Evolutionary conservation across 805 yeast species (phyloP).

Genomic region (Ogataea polymorpha): DNA sequence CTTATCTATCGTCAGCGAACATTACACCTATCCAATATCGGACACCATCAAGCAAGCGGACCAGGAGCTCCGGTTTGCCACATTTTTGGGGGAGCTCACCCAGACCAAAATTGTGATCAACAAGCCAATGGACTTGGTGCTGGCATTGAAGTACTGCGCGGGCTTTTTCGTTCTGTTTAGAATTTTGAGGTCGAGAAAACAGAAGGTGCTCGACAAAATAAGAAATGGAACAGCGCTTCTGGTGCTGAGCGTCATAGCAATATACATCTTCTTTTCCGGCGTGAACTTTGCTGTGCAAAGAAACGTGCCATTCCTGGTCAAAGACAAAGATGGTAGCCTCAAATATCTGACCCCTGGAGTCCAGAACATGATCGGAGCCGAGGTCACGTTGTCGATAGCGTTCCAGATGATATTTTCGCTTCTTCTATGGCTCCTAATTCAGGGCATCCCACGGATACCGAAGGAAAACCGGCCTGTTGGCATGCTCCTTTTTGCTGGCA

Average conservation of each 20-base stretch:
- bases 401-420: slow-evolving; percentile 48
- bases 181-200: slow-evolving; percentile 43
- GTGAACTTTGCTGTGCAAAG: slow-evolving; percentile 60
- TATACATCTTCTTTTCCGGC: slow-evolving; percentile 54
- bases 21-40: slow-evolving; percentile 23
- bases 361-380: slow-evolving; percentile 70
- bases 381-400: slow-evolving; percentile 49
- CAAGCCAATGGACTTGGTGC: slow-evolving; percentile 39
- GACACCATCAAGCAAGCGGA: slow-evolving; percentile 33
- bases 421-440: slow-evolving; percentile 39
- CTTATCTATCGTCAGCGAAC: slow-evolving; percentile 23
- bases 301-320: slow-evolving; percentile 60
- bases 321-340: slow-evolving; percentile 46
- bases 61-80: slow-evolving; percentile 47
- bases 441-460: slow-evolving; percentile 9
- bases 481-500: slow-evolving; percentile 27
- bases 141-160: slow-evolving; percentile 45
- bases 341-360: slow-evolving; percentile 56
- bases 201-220: slow-evolving; percentile 31
- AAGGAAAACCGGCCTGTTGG: slow-evolving; percentile 7
- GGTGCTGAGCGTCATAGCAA: slow-evolving; percentile 36
- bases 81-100: slow-evolving; percentile 46
- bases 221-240: slow-evolving; percentile 14
- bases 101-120: slow-evolving; percentile 42
- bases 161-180: slow-evolving; percentile 44